Conservation (phyloP, 768 basidiomycete species). For the Leccinum imitatum region DNA sequence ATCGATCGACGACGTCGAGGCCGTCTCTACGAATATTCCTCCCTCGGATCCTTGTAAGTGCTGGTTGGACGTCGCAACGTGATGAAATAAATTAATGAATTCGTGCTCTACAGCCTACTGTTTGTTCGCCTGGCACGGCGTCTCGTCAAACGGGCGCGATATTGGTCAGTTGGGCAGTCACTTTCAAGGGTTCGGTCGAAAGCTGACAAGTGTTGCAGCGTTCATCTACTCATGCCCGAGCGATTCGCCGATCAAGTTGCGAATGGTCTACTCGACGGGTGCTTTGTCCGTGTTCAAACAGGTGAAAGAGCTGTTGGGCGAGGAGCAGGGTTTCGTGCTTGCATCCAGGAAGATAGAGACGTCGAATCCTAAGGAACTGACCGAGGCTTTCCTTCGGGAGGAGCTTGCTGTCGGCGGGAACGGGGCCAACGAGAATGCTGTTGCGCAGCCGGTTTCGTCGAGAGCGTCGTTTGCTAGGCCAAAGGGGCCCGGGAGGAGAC, state of each 20-base stretch:
- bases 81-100: background rate
- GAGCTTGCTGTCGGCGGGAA: conserved; percentile 47
- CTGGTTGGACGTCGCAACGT: background rate
- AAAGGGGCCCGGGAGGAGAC: conserved; percentile 62
- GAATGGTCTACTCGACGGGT: conserved; percentile 88
- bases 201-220: conserved; percentile 41
- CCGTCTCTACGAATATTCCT: conserved; percentile 52
- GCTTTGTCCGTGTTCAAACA: conserved; percentile 54
- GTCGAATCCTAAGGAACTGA: conserved; percentile 72
- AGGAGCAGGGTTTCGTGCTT: conserved; percentile 40
- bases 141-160: conserved; percentile 47
- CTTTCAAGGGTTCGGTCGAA: background rate
- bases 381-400: conserved; percentile 56
- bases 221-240: conserved; percentile 94
- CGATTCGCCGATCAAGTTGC: conserved; percentile 72
- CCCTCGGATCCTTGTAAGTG: conserved; percentile 53
- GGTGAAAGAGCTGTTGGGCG: conserved; percentile 52
- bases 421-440: conserved; percentile 2
- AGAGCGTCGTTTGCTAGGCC: conserved; percentile 66
- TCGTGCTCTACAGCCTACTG: conserved; percentile 45
- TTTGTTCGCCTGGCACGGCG: conserved; percentile 65
- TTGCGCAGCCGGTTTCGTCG: conserved; percentile 15
- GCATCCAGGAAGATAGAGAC: conserved; percentile 76
- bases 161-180: conserved; percentile 47
- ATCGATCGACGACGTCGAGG: conserved; percentile 40